phyloP scores from a whole-genome alignment of 805 yeast genomes.

The Sugiyamaella mastotermitis region DNA sequence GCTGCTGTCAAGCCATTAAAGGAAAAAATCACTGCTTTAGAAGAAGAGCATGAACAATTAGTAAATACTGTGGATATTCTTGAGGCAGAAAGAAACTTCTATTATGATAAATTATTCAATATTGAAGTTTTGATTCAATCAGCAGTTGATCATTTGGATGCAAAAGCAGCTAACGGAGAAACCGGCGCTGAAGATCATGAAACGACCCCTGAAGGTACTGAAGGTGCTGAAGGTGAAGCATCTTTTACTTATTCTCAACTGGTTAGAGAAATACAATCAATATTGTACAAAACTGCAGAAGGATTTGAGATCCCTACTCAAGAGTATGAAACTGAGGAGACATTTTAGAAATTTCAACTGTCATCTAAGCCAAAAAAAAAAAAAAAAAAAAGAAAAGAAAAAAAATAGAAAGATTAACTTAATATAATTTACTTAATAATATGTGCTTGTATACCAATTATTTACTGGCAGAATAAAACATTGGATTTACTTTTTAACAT shows the following conservation, averaged over 20 bases:
- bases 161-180: conserved; percentile 5
- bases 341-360: no score
- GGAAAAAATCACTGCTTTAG: conserved; percentile 35
- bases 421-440: no score
- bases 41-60: conserved; percentile 52
- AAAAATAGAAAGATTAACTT: no score
- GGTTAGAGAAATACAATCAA: conserved; percentile 62
- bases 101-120: conserved; percentile 81
- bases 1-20: conserved; percentile 36
- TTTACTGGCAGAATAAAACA: no score
- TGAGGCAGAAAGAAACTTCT: conserved; percentile 78
- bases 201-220: conserved; percentile 11
- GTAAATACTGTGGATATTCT: conserved; percentile 57
- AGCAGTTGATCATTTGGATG: conserved; percentile 44
- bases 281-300: conserved; percentile 74
- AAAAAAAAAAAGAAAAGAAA: no score
- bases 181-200: conserved; percentile 8
- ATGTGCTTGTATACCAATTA: no score
- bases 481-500: no score
- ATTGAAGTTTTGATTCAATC: conserved; percentile 77
- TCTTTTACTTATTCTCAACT: conserved; percentile 29
- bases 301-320: conserved; percentile 62
- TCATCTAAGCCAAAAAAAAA: no score
- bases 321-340: conserved; percentile 18
- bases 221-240: conserved; percentile 34